Base-by-base conservation (phyloP, 2,329 filamentous ascomycete species). In the Pezicula rhizophila region DNA sequence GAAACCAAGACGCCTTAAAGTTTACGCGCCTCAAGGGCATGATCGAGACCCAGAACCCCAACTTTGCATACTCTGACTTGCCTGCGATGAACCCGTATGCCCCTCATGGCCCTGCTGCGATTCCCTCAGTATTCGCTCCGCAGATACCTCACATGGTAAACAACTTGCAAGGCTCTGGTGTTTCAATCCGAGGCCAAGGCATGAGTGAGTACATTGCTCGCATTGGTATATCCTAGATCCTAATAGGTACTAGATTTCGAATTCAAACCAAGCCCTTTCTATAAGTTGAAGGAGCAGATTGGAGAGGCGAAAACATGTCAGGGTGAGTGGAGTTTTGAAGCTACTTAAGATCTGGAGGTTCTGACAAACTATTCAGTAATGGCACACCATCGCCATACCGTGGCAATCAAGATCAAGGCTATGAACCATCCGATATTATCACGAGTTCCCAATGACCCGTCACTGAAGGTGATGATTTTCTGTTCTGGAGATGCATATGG, bases 201-300 rank as follows among this genome's bases (percentile, higher is more conserved):
- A 26, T 26, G 20, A 42, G 40, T 42, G 20, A 42, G 40, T 28
- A 40, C 17, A 17, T 18, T 40, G 38, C 38, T 3, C 15, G 15
- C 15, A 6, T 18, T n/a, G 11, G 11, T n/a, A 25, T 15, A 14
- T 11, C 23, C 25, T 8, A 25, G 28, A 31, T 23, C 53, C 53
- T 60, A 38, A 60, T 47, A 2, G 25, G 31, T 33, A 25, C 14
- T 46, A 65, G 63, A 49, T 42, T 65, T 79, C 42, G 69, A 67
- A 43, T 87, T 87, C 70, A 92, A 88, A 61, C 67, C 81, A 4
- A 96, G 89, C 60, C 92, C 93, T 0, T 99, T 96, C 66, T 96
- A 92, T 62, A 79, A 79, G 10, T 74, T 92, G 28, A 65, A 83
- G 41, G 73, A 80, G 47, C 76, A 80, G 25, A 68, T 96, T 5